Conservation (phyloP, 352 stramenopile genomes). For the Pythium periplocum region DNA sequence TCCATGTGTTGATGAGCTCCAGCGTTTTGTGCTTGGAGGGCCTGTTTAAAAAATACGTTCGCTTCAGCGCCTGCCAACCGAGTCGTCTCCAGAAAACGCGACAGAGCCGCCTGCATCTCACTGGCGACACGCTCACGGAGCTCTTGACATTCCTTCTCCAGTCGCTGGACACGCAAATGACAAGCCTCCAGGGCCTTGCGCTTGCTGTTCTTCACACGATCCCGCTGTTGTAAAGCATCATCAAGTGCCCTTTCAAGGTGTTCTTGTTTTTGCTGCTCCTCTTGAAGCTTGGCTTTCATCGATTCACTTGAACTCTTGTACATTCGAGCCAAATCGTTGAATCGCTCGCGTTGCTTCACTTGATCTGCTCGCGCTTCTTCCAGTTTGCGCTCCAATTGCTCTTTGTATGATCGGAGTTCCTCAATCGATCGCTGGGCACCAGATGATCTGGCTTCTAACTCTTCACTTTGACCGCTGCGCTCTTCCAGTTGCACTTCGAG, state of each 20-base stretch:
- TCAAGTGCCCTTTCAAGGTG: constrained; percentile 23
- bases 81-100: too few relatives aligned
- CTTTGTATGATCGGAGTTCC: constrained; percentile 17
- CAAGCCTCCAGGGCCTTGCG: constrained; percentile 11
- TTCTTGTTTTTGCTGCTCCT: constrained; percentile 22
- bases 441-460: constrained; percentile 11
- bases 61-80: too few relatives aligned
- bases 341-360: constrained; percentile 47
- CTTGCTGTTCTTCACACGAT: not conserved
- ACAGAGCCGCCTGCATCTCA: constrained; percentile 4
- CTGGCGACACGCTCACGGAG: constrained; percentile 6
- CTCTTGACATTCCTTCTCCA: constrained; percentile 10
- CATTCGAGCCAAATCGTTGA: constrained; percentile 56
- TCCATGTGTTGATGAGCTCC: too few relatives aligned
- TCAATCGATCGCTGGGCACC: constrained; percentile 13
- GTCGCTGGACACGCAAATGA: constrained; percentile 3
- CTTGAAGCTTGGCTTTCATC: constrained; percentile 31
- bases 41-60: too few relatives aligned
- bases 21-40: too few relatives aligned
- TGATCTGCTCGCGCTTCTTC: constrained; percentile 29
- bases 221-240: constrained; percentile 7
- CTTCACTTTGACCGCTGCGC: constrained; percentile 7
- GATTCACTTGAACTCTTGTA: constrained; percentile 59
- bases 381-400: constrained; percentile 22
- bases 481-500: constrained; percentile 9